A percentile compares a stretch with the other conserved stretches of the same genome.
Conservation (phyloP, 306 rosid species). For the Lathyrus oleraceus region DNA sequence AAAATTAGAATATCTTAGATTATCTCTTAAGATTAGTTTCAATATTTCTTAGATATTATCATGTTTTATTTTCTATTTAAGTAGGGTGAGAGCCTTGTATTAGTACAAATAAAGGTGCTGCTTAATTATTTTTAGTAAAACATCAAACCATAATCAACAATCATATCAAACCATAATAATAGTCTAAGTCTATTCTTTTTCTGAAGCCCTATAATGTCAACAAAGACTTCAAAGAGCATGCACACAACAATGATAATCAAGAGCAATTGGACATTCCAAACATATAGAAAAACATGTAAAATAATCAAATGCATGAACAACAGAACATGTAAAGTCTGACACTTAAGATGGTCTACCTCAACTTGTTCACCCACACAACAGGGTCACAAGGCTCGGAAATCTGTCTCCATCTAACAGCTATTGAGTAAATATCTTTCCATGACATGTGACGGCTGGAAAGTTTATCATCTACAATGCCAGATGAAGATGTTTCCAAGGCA, state of each 20-base stretch:
- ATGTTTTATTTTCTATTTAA: not conserved
- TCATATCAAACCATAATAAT: not conserved
- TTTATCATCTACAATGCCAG: conserved; percentile 61
- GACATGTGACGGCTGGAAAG: conserved; percentile 60
- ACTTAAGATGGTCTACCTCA: conserved; percentile 55
- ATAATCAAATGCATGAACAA: conserved; percentile 14
- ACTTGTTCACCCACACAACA: conserved; percentile 89
- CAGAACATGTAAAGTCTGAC: conserved; percentile 7
- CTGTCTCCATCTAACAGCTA: conserved; percentile 93
- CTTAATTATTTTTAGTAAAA: not conserved
- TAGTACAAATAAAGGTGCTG: not conserved
- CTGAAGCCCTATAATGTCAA: not conserved
- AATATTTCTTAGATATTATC: not conserved
- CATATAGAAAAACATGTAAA: conserved; percentile 5
- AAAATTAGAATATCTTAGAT: not conserved
- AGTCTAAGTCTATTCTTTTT: not conserved
- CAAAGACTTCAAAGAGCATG: conserved; percentile 13
- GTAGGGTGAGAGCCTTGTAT: not conserved
- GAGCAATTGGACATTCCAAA: conserved; percentile 15
- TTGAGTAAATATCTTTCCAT: conserved; percentile 78
- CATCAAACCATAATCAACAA: not conserved
- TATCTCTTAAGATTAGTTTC: not conserved
- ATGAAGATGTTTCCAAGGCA: conserved; percentile 58
- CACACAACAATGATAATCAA: conserved; percentile 12
- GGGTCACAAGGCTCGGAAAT: conserved; percentile 95